phyloP scores from a whole-genome alignment of 345 rosid genomes.

The Kandelia obovata region DNA sequence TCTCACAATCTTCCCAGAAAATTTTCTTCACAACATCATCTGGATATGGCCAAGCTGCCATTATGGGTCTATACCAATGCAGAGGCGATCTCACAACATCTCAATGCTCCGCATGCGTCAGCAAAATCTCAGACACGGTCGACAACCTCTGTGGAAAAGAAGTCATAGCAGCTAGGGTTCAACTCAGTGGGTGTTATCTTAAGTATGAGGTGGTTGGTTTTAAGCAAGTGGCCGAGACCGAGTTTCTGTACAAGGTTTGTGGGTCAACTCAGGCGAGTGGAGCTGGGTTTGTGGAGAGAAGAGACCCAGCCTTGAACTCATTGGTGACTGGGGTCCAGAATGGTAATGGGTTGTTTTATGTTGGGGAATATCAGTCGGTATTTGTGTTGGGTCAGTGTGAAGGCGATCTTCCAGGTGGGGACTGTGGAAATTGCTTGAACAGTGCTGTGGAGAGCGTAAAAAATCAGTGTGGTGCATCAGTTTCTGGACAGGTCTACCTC shows the following conservation, averaged over 20 bases:
- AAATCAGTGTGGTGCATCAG: conserved; percentile 57
- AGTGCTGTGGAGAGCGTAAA: conserved; percentile 47
- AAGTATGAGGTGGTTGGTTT: conserved; percentile 59
- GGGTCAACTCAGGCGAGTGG: conserved; percentile 41
- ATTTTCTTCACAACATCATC: conserved; percentile 43
- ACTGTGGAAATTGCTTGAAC: conserved; percentile 64
- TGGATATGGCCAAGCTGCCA: conserved; percentile 54
- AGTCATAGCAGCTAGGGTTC: conserved; percentile 60
- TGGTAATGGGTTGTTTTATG: conserved; percentile 37
- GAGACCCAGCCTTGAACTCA: conserved; percentile 47
- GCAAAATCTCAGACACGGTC: conserved; percentile 43
- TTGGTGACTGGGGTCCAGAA: conserved; percentile 46
- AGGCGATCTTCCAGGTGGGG: conserved; percentile 55
- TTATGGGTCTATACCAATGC: conserved; percentile 74
- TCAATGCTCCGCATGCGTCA: conserved; percentile 56
- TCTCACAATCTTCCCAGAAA: conserved; percentile 56
- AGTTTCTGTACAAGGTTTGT: conserved; percentile 55
- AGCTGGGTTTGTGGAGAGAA: conserved; percentile 37
- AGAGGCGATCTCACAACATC: conserved; percentile 65
- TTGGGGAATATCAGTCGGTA: conserved; percentile 46
- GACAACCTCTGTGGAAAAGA: conserved; percentile 54
- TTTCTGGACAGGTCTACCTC: conserved; percentile 65
- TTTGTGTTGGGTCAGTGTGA: conserved; percentile 81
- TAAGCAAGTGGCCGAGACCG: conserved; percentile 41
- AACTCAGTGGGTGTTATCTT: conserved; percentile 60